These are phyloP conservation scores for Prunella vulgaris DNA, from an alignment of 257 asterid species.

Conservation along the genomic window DNA sequence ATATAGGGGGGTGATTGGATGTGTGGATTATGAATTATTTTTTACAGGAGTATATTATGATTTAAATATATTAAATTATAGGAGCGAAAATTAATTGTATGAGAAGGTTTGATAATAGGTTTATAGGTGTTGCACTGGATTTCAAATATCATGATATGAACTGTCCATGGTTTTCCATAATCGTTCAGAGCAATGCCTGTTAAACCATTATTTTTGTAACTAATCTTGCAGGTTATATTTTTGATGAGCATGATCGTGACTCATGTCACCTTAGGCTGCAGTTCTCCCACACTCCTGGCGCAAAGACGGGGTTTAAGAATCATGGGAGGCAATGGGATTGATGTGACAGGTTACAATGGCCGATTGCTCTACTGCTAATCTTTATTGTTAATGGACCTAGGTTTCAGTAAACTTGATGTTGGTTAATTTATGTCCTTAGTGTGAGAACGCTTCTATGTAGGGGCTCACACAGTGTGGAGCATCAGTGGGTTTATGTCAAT, in stretches of 20 bases:
- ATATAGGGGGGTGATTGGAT: no score
- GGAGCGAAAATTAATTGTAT: no score
- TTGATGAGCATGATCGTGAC: constrained; percentile 51
- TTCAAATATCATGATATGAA: background rate
- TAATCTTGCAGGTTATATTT: constrained; percentile 54
- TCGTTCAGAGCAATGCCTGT: constrained; percentile 6
- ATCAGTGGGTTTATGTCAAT: constrained; percentile 22
- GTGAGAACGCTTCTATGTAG: constrained; percentile 51
- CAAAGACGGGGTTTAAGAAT: constrained; percentile 42
- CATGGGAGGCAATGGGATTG: constrained; percentile 39
- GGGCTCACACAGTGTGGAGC: constrained; percentile 27
- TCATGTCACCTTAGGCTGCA: constrained; percentile 42
- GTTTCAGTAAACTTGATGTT: constrained; percentile 12
- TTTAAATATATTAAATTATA: no score
- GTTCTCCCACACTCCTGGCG: constrained; percentile 56
- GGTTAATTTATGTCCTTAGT: constrained; percentile 29
- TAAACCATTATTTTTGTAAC: constrained; percentile 26
- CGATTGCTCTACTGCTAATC: constrained; percentile 25
- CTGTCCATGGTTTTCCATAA: constrained; percentile 1
- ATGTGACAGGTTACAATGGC: constrained; percentile 42
- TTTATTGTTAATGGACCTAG: constrained; percentile 24
- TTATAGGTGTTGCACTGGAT: no score
- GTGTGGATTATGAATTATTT: no score
- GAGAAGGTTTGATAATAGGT: no score
- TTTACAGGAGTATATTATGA: no score